Evolutionary conservation across 129 eudicot species (phyloP).

Genomic region (Glebionis coronaria): DNA sequence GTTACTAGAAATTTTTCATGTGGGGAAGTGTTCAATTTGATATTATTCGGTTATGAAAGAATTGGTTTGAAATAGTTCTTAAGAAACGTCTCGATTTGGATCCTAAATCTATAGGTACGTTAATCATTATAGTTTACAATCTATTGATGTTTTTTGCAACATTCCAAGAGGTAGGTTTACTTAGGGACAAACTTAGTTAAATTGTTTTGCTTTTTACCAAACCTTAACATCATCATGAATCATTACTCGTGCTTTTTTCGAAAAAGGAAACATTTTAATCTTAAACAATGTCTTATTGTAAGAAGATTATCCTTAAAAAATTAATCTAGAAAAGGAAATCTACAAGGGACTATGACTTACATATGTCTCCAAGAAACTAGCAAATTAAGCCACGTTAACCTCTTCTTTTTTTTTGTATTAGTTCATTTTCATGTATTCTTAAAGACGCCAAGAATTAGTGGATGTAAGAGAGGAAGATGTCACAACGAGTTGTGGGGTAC

Average conservation of each 20-base stretch:
- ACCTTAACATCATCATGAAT: conserved; percentile 17
- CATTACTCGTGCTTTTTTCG: conserved; percentile 18
- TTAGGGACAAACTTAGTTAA: conserved; percentile 19
- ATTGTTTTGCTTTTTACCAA: conserved; percentile 31
- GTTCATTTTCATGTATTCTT: background rate
- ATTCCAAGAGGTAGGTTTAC: conserved; percentile 28
- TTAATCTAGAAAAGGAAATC: conserved; percentile 21
- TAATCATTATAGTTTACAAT: conserved; percentile 13
- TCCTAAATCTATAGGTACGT: conserved; percentile 6
- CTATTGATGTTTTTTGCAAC: conserved; percentile 10
- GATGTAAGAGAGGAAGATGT: no score
- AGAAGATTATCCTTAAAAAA: conserved; percentile 20
- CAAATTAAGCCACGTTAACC: conserved; percentile 12
- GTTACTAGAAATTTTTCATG: no score
- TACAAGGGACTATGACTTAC: conserved; percentile 26
- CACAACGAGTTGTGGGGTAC: no score
- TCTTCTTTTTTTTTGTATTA: background rate
- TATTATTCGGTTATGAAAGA: background rate
- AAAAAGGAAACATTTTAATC: conserved; percentile 14
- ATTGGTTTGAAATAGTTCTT: conserved; percentile 2
- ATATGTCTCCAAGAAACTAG: conserved; percentile 8
- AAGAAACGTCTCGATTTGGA: conserved; percentile 12
- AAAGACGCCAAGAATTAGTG: conserved; percentile 2
- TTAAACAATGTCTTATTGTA: conserved; percentile 17
- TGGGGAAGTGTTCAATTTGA: background rate